Evolutionary conservation across 2,329 filamentous ascomycete genomes (phyloP).

Genomic region (Beauveria rudraprayagi): DNA sequence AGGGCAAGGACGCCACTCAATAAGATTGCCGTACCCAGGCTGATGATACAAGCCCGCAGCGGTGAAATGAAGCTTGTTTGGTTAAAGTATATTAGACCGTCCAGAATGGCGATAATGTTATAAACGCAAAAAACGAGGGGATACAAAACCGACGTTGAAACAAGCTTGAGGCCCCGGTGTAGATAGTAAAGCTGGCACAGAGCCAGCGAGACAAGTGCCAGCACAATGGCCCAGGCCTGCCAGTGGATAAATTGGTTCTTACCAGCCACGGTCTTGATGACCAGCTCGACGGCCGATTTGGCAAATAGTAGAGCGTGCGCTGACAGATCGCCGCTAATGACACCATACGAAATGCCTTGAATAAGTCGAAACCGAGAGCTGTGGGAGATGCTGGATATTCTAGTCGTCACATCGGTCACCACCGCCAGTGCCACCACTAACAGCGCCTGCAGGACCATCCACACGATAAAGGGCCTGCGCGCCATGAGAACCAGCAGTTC

Average conservation of each 20-base stretch:
- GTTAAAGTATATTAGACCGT: slow-evolving; percentile 93
- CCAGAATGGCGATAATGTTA: slow-evolving; percentile 96
- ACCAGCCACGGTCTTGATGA: slow-evolving; percentile 77
- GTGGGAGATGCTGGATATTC: slow-evolving; percentile 44
- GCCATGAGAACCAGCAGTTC: slow-evolving; percentile 72
- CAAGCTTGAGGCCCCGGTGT: slow-evolving; percentile 85
- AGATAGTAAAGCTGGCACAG: slow-evolving; percentile 92
- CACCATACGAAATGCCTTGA: slow-evolving; percentile 79
- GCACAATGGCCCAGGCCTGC: slow-evolving; percentile 87
- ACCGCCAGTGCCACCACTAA: slow-evolving; percentile 63
- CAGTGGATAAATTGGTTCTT: slow-evolving; percentile 92
- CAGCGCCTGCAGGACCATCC: slow-evolving; percentile 76
- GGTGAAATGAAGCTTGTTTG: slow-evolving; percentile 74
- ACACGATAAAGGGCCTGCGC: slow-evolving; percentile 69
- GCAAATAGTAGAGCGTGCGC: slow-evolving; percentile 89
- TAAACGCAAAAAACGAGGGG: slow-evolving; percentile 97
- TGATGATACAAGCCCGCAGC: slow-evolving; percentile 71
- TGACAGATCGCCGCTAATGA: slow-evolving; percentile 85
- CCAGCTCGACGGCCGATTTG: slow-evolving; percentile 90
- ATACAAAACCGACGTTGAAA: slow-evolving; percentile 92
- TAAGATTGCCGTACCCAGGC: slow-evolving; percentile 77
- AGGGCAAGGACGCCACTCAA: slow-evolving; percentile 82
- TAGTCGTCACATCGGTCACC: slow-evolving; percentile 48
- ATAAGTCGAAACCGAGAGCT: slow-evolving; percentile 64
- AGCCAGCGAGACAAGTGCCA: slow-evolving; percentile 72